Conservation (phyloP, 2,329 filamentous ascomycete genomes). For the Hypocrella siamensis region DNA sequence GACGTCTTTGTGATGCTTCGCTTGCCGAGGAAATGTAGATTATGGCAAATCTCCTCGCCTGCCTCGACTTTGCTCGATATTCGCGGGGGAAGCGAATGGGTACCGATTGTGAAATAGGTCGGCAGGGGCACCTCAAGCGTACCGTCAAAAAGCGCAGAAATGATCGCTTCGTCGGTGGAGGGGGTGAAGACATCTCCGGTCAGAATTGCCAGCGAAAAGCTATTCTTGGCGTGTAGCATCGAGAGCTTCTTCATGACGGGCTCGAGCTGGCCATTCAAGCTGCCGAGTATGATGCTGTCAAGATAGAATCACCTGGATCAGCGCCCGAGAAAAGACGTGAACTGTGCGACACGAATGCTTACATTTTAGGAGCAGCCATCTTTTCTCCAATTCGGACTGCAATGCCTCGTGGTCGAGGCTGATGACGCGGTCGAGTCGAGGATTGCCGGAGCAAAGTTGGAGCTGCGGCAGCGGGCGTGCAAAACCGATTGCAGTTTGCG, state of each 20-base stretch:
- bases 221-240: slow-evolving; percentile 71
- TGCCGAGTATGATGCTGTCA: slow-evolving; percentile 62
- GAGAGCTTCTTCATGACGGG: slow-evolving; percentile 66
- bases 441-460: too few species aligned
- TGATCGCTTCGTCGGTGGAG: slow-evolving; percentile 38
- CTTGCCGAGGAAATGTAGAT: slow-evolving; percentile 80
- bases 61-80: slow-evolving; percentile 61
- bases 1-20: slow-evolving; percentile 77
- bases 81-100: slow-evolving; percentile 49
- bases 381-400: too few species aligned
- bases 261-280: slow-evolving; percentile 63
- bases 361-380: slow-evolving; percentile 36
- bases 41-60: slow-evolving; percentile 67
- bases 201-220: slow-evolving; percentile 72
- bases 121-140: slow-evolving; percentile 60
- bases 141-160: slow-evolving; percentile 56
- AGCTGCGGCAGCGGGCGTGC: too few species aligned
- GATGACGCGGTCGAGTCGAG: too few species aligned
- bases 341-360: too few species aligned
- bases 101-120: slow-evolving; percentile 81
- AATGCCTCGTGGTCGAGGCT: too few species aligned
- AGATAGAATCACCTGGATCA: too few species aligned
- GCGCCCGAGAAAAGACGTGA: too few species aligned
- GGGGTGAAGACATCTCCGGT: slow-evolving; percentile 68
- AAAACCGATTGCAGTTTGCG: too few species aligned